A percentile compares a stretch with the other conserved stretches of the same genome.
These are phyloP conservation scores for Cladochytrium tenue DNA, from an alignment of 371 early-diverging fungal species.

Conservation along the genomic window DNA sequence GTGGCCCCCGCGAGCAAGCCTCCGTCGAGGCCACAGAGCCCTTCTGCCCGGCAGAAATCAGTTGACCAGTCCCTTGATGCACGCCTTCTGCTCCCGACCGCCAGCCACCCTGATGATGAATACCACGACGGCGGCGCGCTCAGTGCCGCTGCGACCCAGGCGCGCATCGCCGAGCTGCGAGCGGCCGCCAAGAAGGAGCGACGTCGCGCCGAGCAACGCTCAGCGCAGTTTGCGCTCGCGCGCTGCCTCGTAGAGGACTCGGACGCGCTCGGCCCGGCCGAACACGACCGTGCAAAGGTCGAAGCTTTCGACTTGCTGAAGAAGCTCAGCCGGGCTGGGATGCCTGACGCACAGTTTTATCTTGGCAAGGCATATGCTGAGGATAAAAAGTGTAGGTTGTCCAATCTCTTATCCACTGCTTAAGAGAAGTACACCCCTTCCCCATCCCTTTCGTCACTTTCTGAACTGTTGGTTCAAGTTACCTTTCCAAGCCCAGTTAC, in stretches of 20 bases:
- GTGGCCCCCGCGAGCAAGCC: too few relatives aligned
- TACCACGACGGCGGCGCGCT: too few relatives aligned
- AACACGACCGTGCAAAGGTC: background rate
- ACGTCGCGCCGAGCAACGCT: background rate
- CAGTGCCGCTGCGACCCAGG: background rate
- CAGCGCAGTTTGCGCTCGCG: background rate
- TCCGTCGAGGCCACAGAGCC: too few relatives aligned
- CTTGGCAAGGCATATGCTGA: conserved; percentile 19
- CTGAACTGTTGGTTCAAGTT: too few relatives aligned
- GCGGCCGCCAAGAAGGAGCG: background rate
- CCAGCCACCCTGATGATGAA: too few relatives aligned
- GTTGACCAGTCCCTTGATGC: too few relatives aligned
- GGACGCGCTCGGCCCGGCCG: background rate
- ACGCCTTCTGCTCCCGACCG: too few relatives aligned
- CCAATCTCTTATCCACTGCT: background rate
- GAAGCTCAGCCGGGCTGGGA: conserved; percentile 11
- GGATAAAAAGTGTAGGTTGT: conserved; percentile 5
- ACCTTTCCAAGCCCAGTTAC: too few relatives aligned
- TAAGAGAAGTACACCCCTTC: too few relatives aligned
- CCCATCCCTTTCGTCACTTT: too few relatives aligned
- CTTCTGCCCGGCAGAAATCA: too few relatives aligned
- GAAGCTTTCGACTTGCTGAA: conserved; percentile 14
- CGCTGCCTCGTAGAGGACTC: background rate
- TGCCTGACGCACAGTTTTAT: conserved; percentile 22
- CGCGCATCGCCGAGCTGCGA: background rate